Conservation (phyloP, 2,329 filamentous ascomycete species). For the Apiospora rasikravindrae region DNA sequence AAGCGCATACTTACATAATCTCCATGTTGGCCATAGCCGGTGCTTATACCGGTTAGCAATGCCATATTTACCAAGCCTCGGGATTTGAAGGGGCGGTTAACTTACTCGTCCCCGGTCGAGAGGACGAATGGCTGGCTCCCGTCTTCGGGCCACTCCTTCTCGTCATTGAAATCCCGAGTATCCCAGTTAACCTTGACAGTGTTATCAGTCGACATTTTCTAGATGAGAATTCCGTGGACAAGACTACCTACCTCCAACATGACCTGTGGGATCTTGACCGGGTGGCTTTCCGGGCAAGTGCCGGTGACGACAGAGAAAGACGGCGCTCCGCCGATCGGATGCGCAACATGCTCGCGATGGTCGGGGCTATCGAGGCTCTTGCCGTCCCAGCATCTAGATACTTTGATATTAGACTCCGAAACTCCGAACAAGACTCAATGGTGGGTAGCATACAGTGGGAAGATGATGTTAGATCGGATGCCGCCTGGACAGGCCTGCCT, state of each 20-base stretch:
- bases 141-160: slow-evolving; percentile 41
- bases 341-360: slow-evolving; percentile 39
- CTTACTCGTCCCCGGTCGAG: slow-evolving; percentile 43
- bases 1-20: slow-evolving; percentile 3
- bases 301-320: slow-evolving; percentile 45
- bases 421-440: too few species aligned
- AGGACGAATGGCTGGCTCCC: slow-evolving; percentile 38
- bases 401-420: not conserved
- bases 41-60: not conserved
- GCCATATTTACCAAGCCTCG: not conserved
- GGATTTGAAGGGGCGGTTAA: not conserved
- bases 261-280: slow-evolving; percentile 43
- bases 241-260: slow-evolving; percentile 42
- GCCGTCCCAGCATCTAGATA: slow-evolving; percentile 33
- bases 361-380: slow-evolving; percentile 28
- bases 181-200: slow-evolving; percentile 47
- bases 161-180: slow-evolving; percentile 39
- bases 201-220: not conserved
- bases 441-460: slow-evolving; percentile 33
- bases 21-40: slow-evolving; percentile 24
- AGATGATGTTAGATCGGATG: not conserved
- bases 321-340: slow-evolving; percentile 43
- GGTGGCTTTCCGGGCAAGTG: slow-evolving; percentile 53
- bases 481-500: slow-evolving; percentile 22
- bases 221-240: not conserved